Base-by-base conservation (phyloP, 345 rosid genomes). In the Syzygium grande region DNA sequence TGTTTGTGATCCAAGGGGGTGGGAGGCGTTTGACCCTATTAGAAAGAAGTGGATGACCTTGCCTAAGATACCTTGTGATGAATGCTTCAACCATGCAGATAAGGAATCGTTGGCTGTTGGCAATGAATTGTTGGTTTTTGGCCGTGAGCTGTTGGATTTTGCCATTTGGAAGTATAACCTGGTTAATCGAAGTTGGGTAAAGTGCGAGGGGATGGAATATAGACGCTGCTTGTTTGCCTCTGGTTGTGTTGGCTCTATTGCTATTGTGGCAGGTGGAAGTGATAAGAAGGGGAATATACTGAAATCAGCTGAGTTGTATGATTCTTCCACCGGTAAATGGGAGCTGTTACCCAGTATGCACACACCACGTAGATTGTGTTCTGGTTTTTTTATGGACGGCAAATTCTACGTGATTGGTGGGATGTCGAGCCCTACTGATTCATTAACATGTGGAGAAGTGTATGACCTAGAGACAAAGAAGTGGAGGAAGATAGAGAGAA, bases 161-260 rank as follows among this genome's bases (percentile, higher is more conserved):
- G 96, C 95, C 4, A 94, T 96, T 41, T 96, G 98, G 98, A 96
- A 94, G 89, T 96, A 93, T 87, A 94, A 94, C 87, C 34, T 95
- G 93, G 90, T 92, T 86, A 55, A 56, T 65, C 93, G 89, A 11
- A 86, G 89, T 85, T 96, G 98, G 98, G 88, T 92, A 83, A 96
- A 93, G 88, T 95, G 97, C 54, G 94, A 91, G 86, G 96, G 92
- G 13, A 96, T 96, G 98, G 93, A 96, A 58, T 90, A 90, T 46
- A 94, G 94, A 51, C 96, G 97, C 38, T 96, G 98, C 90, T 90
- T 96, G 92, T 96, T 96, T 84, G 98, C 95, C 16, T 96, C 98
- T 0, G 95, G 97, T 61, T 94, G 96, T 92, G 89, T 91, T 15
- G 93, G 97, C 13, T 92, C 96, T 13, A 90, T 93, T 34, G 96